These are phyloP conservation scores for Mycena filopes DNA, from an alignment of 768 basidiomycete species.

Conservation along the genomic window DNA sequence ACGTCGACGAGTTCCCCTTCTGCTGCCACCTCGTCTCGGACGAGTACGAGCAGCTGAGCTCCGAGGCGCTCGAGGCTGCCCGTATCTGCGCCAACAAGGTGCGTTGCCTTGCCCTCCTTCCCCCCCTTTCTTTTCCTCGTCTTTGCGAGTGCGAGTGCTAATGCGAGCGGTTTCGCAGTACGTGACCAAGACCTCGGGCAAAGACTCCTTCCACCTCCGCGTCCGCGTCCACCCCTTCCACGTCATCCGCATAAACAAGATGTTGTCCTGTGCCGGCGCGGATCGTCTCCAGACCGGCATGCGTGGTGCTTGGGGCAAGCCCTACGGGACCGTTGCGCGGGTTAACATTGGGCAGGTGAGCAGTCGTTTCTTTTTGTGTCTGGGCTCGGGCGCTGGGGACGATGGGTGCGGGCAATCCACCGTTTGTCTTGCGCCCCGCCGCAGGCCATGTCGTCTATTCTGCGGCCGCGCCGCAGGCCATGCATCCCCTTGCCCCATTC, in stretches of 20 bases:
- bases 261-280: constrained; percentile 98
- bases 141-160: background rate
- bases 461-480: no score
- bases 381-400: no score
- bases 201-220: constrained; percentile 98
- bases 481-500: no score
- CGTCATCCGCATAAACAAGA: constrained; percentile 99
- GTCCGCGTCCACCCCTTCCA: constrained; percentile 99
- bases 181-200: constrained; percentile 96
- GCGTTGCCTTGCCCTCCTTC: background rate
- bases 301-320: constrained; percentile 99
- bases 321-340: constrained; percentile 95
- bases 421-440: no score
- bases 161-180: constrained; percentile 52
- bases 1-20: constrained; percentile 98
- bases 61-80: constrained; percentile 96
- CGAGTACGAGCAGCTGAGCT: constrained; percentile 96
- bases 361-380: no score
- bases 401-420: no score
- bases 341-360: constrained; percentile 92
- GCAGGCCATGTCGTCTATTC: no score
- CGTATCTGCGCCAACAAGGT: constrained; percentile 98
- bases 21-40: constrained; percentile 96
- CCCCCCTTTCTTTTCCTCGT: background rate
- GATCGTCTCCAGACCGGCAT: constrained; percentile 98